Conservation (phyloP, 164 flowering plant genomes). For the Saururus chinensis region DNA sequence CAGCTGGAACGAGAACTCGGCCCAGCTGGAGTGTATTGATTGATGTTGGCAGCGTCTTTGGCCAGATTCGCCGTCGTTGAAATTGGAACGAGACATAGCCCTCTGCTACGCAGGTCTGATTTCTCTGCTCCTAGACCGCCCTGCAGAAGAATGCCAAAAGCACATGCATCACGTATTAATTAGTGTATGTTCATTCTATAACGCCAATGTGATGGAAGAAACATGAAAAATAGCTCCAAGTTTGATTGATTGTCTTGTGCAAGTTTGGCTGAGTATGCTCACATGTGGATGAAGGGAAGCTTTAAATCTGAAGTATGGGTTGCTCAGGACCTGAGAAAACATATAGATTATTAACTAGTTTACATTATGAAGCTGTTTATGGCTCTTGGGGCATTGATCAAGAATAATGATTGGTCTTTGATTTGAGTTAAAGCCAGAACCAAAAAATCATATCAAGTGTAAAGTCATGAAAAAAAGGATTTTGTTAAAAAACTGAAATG, state of each 20-base stretch:
- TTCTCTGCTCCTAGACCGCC: constrained; percentile 6
- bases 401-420: neutral
- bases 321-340: constrained; percentile 21
- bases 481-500: neutral
- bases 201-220: neutral
- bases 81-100: constrained; percentile 51
- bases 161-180: neutral
- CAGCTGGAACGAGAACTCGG: too few relatives aligned
- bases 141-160: constrained; percentile 3
- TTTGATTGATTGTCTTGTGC: too few relatives aligned
- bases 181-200: neutral
- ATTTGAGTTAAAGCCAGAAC: neutral
- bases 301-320: constrained; percentile 17
- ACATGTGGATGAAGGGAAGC: constrained; percentile 19
- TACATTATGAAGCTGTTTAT: neutral
- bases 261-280: neutral
- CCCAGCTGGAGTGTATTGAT: neutral
- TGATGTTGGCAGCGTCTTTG: neutral
- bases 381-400: neutral
- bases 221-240: neutral
- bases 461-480: neutral
- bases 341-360: constrained; percentile 2
- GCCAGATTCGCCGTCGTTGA: constrained; percentile 22
- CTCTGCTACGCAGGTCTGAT: constrained; percentile 30
- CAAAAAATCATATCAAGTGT: neutral